Base-by-base conservation (phyloP, 2,329 filamentous ascomycete species). In the Alternaria angustiovoidea region DNA sequence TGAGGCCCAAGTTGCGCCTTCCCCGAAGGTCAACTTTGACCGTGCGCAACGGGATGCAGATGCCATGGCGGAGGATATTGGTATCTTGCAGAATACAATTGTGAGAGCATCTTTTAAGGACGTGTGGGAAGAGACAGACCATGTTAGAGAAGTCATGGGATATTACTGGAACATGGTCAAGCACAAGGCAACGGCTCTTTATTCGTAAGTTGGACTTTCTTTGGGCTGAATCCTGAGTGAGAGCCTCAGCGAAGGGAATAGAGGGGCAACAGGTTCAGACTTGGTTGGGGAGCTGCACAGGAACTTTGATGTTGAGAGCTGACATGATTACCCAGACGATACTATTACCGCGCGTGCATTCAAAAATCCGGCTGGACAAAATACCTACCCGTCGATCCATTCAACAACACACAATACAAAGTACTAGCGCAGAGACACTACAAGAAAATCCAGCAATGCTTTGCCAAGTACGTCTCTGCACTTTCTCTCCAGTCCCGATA, bases 381-480 rank as follows among this genome's bases (percentile, higher is more conserved):
- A 16, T 70, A 51, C 26, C 18, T 66, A 26, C 67, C 68, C 4
- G 44, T 69, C 8, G 68, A 70, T 30, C 42, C 46, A 4, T 53
- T 54, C 28, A 60, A 67, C 32, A 57, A 63, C 36, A 39, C 24
- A 18, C 32, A 61, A 26, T 46, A 68, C 36, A 65, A 64, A 41
- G 30, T 39, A 14, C 36, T 83, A 1, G 89, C 88, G 32, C 83
- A 86, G 68, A 82, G 81, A 20, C 79, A 91, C 70, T 88, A 92
- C 75, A 79, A 80, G 53, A 79, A 85, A 65, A 86, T 91, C 82
- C 87, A 88, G 67, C 82, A 83, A 59, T 86, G 86, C 5, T 84
- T 90, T 51, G 89, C 89, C 26, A 59, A 42, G 68, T 71, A 58
- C 18, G 64, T 65, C 7, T 11, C 3, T 26, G 11, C 26, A 22